A percentile compares a stretch with the other conserved stretches of the same genome.
Conservation (phyloP, 2,329 filamentous ascomycete species). For the Triangularia verruculosa region DNA sequence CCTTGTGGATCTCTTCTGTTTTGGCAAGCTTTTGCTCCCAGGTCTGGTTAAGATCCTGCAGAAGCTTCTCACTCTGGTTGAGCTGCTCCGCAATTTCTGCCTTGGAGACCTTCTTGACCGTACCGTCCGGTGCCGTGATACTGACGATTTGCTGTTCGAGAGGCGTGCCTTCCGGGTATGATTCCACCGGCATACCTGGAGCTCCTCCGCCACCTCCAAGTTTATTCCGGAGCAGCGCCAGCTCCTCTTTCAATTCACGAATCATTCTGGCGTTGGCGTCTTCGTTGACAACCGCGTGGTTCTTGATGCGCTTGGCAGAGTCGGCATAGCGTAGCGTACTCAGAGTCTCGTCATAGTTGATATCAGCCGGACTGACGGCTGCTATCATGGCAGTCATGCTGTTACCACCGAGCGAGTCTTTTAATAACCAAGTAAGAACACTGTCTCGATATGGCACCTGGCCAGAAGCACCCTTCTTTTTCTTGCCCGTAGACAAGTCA, state of each 20-base stretch:
- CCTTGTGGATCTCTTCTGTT: conserved; percentile 96
- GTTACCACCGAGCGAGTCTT: conserved; percentile 95
- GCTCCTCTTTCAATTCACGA: conserved; percentile 91
- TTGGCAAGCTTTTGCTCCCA: conserved; percentile 97
- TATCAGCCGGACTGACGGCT: conserved; percentile 95
- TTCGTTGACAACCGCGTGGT: conserved; percentile 98
- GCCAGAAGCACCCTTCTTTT: conserved; percentile 68
- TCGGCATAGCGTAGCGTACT: conserved; percentile 95
- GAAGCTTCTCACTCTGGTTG: conserved; percentile 92
- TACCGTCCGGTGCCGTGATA: conserved; percentile 81
- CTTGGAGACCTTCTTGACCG: conserved; percentile 92
- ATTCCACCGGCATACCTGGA: conserved; percentile 54
- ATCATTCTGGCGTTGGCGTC: conserved; percentile 99
- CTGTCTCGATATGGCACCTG: conserved; percentile 97
- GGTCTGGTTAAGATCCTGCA: conserved; percentile 94
- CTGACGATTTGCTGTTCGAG: conserved; percentile 95
- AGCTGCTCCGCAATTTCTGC: conserved; percentile 97
- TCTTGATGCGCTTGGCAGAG: conserved; percentile 98
- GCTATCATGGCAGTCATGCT: conserved; percentile 99
- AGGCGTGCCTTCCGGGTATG: conserved; percentile 90
- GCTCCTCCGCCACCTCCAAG: conserved; percentile 53
- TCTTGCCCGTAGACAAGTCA: conserved; percentile 82
- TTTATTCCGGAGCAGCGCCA: conserved; percentile 82
- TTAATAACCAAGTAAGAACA: conserved; percentile 91
- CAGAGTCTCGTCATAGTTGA: conserved; percentile 97